phyloP scores from a whole-genome alignment of 2,329 filamentous ascomycete genomes.

The Colletotrichum higginsianum region DNA sequence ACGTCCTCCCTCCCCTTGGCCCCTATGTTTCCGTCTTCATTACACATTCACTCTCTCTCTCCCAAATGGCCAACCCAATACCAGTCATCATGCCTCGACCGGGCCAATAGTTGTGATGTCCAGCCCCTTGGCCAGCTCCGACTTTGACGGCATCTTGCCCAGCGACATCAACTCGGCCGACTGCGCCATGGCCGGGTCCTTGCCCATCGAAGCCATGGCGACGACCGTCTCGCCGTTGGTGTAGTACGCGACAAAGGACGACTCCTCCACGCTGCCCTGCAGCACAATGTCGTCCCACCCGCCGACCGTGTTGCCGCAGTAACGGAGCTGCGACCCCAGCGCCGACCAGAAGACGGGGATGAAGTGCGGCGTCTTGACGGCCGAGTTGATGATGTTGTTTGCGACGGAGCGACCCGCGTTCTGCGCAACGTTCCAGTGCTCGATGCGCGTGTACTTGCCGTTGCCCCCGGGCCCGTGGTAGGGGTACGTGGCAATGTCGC shows the following conservation, averaged over 20 bases:
- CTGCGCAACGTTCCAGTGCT: conserved; percentile 99
- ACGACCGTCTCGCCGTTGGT: conserved; percentile 88
- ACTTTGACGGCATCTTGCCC: conserved; percentile 87
- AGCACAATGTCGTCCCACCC: conserved; percentile 92
- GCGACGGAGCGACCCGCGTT: conserved; percentile 89
- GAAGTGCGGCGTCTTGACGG: conserved; percentile 77
- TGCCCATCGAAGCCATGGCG: conserved; percentile 91
- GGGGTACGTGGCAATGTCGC: conserved; percentile 95
- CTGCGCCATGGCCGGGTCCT: conserved; percentile 89
- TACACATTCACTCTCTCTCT: not conserved
- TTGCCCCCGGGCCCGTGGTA: conserved; percentile 91
- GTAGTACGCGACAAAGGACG: conserved; percentile 92
- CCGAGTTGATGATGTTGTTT: conserved; percentile 79
- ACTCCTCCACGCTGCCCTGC: conserved; percentile 81
- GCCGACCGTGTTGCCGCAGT: conserved; percentile 86
- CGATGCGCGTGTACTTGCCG: conserved; percentile 83
- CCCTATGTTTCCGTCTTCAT: not conserved
- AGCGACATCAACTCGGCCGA: conserved; percentile 87
- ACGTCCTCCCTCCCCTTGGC: not conserved
- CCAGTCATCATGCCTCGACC: conserved; percentile 47
- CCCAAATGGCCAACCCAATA: not conserved
- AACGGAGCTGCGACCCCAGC: conserved; percentile 88
- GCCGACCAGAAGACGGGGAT: conserved; percentile 98
- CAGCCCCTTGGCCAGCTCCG: conserved; percentile 76
- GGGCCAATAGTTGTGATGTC: conserved; percentile 63